phyloP scores from a whole-genome alignment of 768 basidiomycete species.

The Termitomyces sp. region DNA sequence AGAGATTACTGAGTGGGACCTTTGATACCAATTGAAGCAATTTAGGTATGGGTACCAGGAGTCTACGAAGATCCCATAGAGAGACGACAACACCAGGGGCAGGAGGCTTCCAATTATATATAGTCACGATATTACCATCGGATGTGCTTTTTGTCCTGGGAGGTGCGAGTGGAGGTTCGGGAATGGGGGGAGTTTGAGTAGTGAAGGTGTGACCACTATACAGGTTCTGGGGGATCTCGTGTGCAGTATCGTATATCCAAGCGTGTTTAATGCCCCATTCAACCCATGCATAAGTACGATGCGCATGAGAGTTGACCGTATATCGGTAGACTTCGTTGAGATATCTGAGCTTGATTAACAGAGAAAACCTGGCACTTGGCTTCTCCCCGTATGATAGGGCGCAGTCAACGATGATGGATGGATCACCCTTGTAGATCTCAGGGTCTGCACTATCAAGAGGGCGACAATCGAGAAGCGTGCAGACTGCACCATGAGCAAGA shows the following conservation, averaged over 20 bases:
- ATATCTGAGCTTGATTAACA: constrained; percentile 1
- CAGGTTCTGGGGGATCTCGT: neutral
- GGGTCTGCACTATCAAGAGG: constrained; percentile 2
- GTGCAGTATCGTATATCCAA: neutral
- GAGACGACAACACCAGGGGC: neutral
- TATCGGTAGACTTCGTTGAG: neutral
- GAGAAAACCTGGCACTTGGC: neutral
- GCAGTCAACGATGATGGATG: constrained; percentile 1
- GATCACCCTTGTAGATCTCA: neutral
- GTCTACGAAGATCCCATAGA: constrained; percentile 3
- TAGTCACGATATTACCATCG: neutral
- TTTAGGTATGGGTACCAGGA: neutral
- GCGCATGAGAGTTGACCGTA: neutral
- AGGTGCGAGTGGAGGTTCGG: neutral
- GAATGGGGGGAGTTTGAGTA: neutral
- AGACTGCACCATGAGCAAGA: neutral
- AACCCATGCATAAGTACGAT: neutral
- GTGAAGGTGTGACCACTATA: constrained; percentile 4
- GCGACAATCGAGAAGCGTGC: neutral
- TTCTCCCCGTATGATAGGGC: neutral
- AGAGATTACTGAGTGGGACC: neutral
- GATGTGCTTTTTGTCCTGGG: neutral
- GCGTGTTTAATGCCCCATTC: neutral
- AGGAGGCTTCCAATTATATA: neutral
- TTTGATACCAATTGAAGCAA: neutral